Percentiles rank a stretch among this genome's conserved stretches.
phyloP scores from a whole-genome alignment of 176 grass and related monocot species.

The Puya raimondii region DNA sequence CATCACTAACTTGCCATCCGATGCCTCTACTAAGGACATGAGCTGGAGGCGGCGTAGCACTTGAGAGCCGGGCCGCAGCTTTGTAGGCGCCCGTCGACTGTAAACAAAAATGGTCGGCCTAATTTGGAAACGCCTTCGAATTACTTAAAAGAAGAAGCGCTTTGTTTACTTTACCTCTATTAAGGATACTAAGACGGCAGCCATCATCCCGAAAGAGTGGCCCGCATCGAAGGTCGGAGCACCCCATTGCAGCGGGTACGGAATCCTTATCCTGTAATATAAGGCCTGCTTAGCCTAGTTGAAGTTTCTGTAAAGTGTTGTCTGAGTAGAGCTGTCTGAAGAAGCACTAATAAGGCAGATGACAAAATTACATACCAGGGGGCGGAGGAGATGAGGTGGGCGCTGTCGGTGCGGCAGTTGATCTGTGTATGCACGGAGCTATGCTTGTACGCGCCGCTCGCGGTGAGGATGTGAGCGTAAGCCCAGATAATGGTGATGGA shows the following conservation, averaged over 20 bases:
- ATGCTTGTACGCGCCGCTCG: constrained; percentile 70
- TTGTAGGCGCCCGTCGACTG: constrained; percentile 92
- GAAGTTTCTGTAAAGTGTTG: too few species aligned
- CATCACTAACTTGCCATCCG: constrained; percentile 71
- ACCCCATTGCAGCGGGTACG: constrained; percentile 94
- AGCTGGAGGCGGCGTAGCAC: constrained; percentile 87
- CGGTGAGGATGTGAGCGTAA: constrained; percentile 82
- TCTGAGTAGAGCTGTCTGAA: too few species aligned
- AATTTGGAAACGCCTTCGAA: background rate
- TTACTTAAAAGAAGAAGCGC: background rate
- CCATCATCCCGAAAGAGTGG: constrained; percentile 94
- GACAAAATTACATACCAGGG: constrained; percentile 60
- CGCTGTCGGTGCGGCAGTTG: constrained; percentile 65
- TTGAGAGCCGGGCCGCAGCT: constrained; percentile 76
- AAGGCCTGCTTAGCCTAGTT: too few species aligned
- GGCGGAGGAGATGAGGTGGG: constrained; percentile 83
- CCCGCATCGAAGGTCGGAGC: constrained; percentile 87
- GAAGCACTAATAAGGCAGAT: too few species aligned
- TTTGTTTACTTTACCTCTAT: constrained; percentile 52
- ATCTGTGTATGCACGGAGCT: constrained; percentile 57
- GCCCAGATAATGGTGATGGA: constrained; percentile 74
- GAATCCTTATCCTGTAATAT: constrained; percentile 95
- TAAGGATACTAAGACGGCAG: constrained; percentile 88
- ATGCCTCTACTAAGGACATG: constrained; percentile 93
- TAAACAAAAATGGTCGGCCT: constrained; percentile 1